phyloP scores from a whole-genome alignment of 352 stramenopile genomes.

The Phytophthora cactorum region DNA sequence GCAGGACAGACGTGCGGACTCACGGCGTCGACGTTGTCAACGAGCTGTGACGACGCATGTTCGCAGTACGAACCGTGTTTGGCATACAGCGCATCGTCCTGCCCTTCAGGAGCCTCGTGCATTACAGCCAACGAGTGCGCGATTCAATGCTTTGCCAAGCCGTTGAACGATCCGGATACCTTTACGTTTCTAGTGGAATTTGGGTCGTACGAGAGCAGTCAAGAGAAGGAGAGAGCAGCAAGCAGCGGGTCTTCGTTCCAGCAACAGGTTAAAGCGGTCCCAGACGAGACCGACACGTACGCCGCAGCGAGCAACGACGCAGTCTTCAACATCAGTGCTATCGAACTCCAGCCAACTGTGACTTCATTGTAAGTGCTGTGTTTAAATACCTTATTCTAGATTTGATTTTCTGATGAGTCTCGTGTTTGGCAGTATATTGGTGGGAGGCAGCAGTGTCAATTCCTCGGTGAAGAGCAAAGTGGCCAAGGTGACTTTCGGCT shows the following conservation, averaged over 20 bases:
- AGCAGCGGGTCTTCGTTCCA: slow-evolving; percentile 20
- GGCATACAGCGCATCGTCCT: slow-evolving; percentile 38
- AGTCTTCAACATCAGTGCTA: slow-evolving; percentile 29
- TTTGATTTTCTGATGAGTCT: not conserved
- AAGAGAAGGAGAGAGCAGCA: slow-evolving; percentile 12
- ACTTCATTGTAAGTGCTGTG: slow-evolving; percentile 31
- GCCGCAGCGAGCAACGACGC: slow-evolving; percentile 46
- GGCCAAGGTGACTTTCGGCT: slow-evolving; percentile 34
- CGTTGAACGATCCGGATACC: slow-evolving; percentile 25
- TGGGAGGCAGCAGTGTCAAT: slow-evolving; percentile 25
- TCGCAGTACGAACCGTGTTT: slow-evolving; percentile 57
- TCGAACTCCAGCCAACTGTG: slow-evolving; percentile 30
- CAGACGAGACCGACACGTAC: slow-evolving; percentile 34
- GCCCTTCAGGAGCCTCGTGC: slow-evolving; percentile 34
- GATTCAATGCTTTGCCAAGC: slow-evolving; percentile 55
- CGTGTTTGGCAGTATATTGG: slow-evolving; percentile 26
- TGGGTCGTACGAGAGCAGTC: slow-evolving; percentile 40
- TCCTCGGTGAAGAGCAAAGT: slow-evolving; percentile 46
- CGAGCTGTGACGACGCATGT: slow-evolving; percentile 50
- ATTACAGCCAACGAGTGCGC: slow-evolving; percentile 37
- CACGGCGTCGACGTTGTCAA: slow-evolving; percentile 43
- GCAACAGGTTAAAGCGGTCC: slow-evolving; percentile 10
- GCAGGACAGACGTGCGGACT: slow-evolving; percentile 24
- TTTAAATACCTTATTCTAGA: not conserved
- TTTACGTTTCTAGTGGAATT: slow-evolving; percentile 73